phyloP scores from a whole-genome alignment of 169 alveolate genomes.

The Eimeria acervulina region DNA sequence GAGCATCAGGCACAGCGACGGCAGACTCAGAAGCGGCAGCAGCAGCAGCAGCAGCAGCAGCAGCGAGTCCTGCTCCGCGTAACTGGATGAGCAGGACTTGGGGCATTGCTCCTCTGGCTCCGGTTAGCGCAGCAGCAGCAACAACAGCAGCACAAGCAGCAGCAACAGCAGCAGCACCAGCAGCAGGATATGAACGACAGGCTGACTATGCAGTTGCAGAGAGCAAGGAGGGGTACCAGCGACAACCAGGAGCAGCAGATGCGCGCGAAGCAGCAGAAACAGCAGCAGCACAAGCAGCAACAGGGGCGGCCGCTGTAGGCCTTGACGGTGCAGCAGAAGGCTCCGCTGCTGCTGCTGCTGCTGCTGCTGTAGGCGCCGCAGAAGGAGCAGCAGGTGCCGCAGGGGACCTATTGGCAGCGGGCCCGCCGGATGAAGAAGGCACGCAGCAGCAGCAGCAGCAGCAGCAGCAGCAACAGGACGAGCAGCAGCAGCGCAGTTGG shows the following conservation, averaged over 20 bases:
- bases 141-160: no score
- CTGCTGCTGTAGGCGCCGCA: neutral
- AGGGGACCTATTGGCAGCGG: neutral
- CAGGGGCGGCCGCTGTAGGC: neutral
- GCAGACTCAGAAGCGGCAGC: no score
- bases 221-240: neutral
- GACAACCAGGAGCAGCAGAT: neutral
- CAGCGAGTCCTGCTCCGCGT: neutral
- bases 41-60: no score
- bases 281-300: neutral
- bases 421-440: neutral
- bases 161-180: neutral
- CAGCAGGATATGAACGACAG: neutral
- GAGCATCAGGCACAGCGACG: no score
- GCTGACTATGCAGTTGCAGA: neutral
- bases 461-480: neutral
- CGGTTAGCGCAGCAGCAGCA: conserved; percentile 6
- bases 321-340: neutral
- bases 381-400: neutral
- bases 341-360: neutral
- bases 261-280: neutral
- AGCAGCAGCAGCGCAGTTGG: conserved; percentile 43
- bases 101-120: conserved; percentile 16
- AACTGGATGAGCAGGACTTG: conserved; percentile 44
- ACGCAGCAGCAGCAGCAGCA: neutral